Conservation (phyloP, 2,329 filamentous ascomycete species). For the Xylariaceae sp. region DNA sequence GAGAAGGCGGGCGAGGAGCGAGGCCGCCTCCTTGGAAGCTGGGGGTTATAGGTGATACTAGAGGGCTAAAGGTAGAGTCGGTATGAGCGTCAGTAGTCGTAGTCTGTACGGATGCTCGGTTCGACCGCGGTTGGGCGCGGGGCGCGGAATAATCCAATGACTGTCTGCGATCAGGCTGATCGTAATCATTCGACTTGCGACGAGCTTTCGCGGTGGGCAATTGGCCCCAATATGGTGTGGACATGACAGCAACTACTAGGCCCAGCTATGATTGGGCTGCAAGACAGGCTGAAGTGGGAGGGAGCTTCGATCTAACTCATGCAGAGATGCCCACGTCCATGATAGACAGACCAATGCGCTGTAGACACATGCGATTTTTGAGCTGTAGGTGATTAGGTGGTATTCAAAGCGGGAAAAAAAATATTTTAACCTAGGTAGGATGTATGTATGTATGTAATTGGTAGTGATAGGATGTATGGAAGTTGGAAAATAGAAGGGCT, state of each 20-base stretch:
- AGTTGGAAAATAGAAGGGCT: not conserved
- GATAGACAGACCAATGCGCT: constrained; percentile 46
- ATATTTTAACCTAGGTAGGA: not conserved
- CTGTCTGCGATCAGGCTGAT: constrained; percentile 37
- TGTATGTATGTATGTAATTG: not conserved
- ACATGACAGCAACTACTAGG: constrained; percentile 41
- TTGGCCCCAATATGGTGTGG: constrained; percentile 60
- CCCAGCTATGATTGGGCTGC: constrained; percentile 28
- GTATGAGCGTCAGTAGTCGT: constrained; percentile 57
- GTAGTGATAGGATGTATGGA: not conserved
- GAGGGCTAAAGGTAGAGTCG: constrained; percentile 61
- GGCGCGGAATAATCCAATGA: constrained; percentile 39
- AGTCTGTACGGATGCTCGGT: constrained; percentile 60
- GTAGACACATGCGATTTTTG: constrained; percentile 45
- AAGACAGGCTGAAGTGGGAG: constrained; percentile 27
- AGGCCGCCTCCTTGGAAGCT: constrained; percentile 56
- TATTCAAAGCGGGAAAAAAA: constrained; percentile 30
- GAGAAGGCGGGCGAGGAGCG: constrained; percentile 62
- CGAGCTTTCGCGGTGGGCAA: constrained; percentile 54
- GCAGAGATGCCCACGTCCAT: constrained; percentile 23
- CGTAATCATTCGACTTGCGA: constrained; percentile 43
- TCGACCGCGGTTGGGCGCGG: constrained; percentile 48
- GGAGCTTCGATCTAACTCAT: constrained; percentile 25
- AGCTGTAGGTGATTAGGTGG: constrained; percentile 12
- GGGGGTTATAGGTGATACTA: constrained; percentile 56